Conservation (phyloP, 352 stramenopile species). For the Plasmopara viticola region DNA sequence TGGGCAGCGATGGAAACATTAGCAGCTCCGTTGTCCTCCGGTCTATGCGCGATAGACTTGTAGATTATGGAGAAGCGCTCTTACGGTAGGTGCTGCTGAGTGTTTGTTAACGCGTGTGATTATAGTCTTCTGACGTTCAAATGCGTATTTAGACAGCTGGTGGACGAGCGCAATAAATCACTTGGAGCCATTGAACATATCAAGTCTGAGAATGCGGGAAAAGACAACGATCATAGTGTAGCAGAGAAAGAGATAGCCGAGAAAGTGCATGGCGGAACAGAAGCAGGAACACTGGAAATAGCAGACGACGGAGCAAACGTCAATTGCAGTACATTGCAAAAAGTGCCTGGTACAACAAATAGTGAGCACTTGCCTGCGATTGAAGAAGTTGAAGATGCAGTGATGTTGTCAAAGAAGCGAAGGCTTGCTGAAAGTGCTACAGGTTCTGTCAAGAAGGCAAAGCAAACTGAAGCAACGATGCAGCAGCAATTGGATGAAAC, state of each 20-base stretch:
- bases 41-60: slow-evolving; percentile 54
- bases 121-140: slow-evolving; percentile 6
- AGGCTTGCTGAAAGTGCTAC: slow-evolving; percentile 7
- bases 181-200: slow-evolving; percentile 18
- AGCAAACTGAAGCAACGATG: slow-evolving; percentile 9
- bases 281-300: not conserved
- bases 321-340: not conserved
- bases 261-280: not conserved
- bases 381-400: slow-evolving; percentile 8
- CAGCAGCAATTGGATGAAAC: slow-evolving; percentile 3
- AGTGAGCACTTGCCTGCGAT: slow-evolving; percentile 1
- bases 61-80: slow-evolving; percentile 66
- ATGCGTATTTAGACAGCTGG: slow-evolving; percentile 41
- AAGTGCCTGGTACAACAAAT: slow-evolving; percentile 12
- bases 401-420: slow-evolving; percentile 22
- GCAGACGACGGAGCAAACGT: slow-evolving; percentile 1
- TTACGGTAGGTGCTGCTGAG: slow-evolving; percentile 40
- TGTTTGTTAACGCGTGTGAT: slow-evolving; percentile 2
- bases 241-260: slow-evolving; percentile 8
- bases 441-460: slow-evolving; percentile 14
- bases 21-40: slow-evolving; percentile 38
- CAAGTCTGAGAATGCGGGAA: slow-evolving; percentile 1
- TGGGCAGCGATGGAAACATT: slow-evolving; percentile 30
- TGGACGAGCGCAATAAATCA: slow-evolving; percentile 44
- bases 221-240: slow-evolving; percentile 24